These are phyloP conservation scores for Yarrowia deformans DNA, from an alignment of 805 yeast genomes.

Conservation along the genomic window DNA sequence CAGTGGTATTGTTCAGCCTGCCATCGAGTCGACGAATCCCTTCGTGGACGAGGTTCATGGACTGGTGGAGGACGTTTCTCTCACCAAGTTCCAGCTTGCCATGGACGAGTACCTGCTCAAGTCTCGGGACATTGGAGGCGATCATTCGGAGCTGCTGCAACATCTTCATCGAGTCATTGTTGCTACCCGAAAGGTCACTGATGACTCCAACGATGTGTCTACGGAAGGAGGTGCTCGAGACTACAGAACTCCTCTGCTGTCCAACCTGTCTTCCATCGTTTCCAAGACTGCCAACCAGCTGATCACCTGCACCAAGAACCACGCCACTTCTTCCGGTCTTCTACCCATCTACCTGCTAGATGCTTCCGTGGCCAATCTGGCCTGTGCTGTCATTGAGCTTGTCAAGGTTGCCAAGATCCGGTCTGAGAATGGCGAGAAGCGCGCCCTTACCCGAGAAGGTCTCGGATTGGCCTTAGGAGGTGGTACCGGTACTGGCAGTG, in stretches of 20 bases:
- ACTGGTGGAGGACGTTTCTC: constrained; percentile 44
- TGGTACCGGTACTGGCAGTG: neutral
- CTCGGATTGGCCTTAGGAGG: constrained; percentile 16
- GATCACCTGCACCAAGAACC: constrained; percentile 79
- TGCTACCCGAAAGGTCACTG: constrained; percentile 48
- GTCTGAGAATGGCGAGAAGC: constrained; percentile 24
- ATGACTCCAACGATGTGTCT: constrained; percentile 43
- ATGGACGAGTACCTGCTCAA: constrained; percentile 50
- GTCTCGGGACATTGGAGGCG: constrained; percentile 44
- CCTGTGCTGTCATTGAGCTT: constrained; percentile 61
- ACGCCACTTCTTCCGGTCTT: constrained; percentile 65
- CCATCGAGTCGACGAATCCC: constrained; percentile 30
- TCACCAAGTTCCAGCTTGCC: constrained; percentile 49
- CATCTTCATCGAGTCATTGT: constrained; percentile 50
- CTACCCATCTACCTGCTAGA: constrained; percentile 76
- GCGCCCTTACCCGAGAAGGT: constrained; percentile 13
- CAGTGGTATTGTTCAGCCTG: constrained; percentile 38
- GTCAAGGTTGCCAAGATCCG: constrained; percentile 48
- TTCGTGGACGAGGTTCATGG: constrained; percentile 46
- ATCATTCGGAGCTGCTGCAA: constrained; percentile 46
- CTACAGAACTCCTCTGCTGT: constrained; percentile 37
- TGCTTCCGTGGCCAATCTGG: constrained; percentile 76
- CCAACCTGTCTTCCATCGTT: constrained; percentile 53
- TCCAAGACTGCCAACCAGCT: constrained; percentile 76
- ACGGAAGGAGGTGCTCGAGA: constrained; percentile 22